Conservation (phyloP, 179 eudicot species). For the Carnegiea gigantea region DNA sequence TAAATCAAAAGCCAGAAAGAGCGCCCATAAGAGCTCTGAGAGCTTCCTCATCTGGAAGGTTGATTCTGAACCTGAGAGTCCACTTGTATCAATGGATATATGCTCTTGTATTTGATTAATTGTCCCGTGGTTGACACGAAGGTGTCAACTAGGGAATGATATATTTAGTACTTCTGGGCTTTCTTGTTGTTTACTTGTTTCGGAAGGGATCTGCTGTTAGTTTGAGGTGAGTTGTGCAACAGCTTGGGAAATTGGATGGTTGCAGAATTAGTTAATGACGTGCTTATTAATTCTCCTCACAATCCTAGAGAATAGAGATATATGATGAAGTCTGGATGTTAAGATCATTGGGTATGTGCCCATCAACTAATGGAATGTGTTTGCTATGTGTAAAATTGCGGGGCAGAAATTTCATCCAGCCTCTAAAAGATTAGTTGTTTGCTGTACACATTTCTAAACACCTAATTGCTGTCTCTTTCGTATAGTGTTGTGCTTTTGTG, state of each 20-base stretch:
- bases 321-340: not conserved
- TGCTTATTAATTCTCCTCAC: not conserved
- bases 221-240: not conserved
- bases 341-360: not conserved
- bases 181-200: not conserved
- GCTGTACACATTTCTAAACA: not conserved
- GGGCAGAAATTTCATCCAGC: not conserved
- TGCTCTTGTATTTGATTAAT: conserved; percentile 1
- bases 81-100: not conserved
- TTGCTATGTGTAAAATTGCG: not conserved
- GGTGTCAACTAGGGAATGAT: not conserved
- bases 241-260: not conserved
- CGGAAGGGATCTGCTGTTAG: not conserved
- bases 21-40: conserved; percentile 96
- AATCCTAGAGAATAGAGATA: not conserved
- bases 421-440: not conserved
- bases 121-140: not conserved
- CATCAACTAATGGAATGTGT: not conserved
- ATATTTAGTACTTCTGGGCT: not conserved
- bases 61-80: conserved; percentile 1
- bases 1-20: conserved; percentile 93
- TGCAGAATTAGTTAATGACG: not conserved
- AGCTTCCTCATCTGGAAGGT: conserved; percentile 99
- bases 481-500: not conserved
- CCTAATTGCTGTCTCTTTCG: not conserved